Evolutionary conservation across 352 stramenopile species (phyloP).

Genomic region (Thalassiosira exigua): DNA sequence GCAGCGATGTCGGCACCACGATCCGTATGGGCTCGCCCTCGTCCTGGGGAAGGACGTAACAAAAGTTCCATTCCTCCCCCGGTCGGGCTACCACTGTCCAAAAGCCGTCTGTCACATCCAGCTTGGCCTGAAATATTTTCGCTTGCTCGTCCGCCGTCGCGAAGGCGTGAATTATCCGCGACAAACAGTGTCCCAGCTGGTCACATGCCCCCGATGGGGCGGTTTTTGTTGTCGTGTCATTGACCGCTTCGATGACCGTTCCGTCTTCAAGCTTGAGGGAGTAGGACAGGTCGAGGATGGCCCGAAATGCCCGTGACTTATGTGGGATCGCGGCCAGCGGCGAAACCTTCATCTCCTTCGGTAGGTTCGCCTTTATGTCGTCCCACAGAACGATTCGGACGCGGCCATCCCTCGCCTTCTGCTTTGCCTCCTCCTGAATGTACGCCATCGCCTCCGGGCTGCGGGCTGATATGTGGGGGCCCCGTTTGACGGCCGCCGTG

Average conservation of each 20-base stretch:
- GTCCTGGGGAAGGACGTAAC: slow-evolving; percentile 22
- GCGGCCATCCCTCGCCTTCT: slow-evolving; percentile 8
- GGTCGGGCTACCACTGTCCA: background rate
- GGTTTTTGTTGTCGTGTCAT: slow-evolving; percentile 15
- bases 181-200: slow-evolving; percentile 15
- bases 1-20: slow-evolving; percentile 22
- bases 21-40: slow-evolving; percentile 8
- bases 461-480: slow-evolving; percentile 11
- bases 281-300: slow-evolving; percentile 34
- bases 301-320: slow-evolving; percentile 12
- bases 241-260: too few relatives aligned
- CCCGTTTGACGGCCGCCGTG: slow-evolving; percentile 8
- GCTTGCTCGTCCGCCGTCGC: slow-evolving; percentile 5
- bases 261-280: background rate
- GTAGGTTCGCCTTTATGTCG: slow-evolving; percentile 27
- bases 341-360: slow-evolving; percentile 22
- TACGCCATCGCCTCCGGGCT: slow-evolving; percentile 8
- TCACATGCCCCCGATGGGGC: slow-evolving; percentile 8
- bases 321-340: slow-evolving; percentile 16
- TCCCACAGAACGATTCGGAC: slow-evolving; percentile 9
- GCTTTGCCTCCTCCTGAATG: background rate
- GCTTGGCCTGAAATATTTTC: slow-evolving; percentile 29
- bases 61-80: slow-evolving; percentile 32
- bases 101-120: slow-evolving; percentile 23
- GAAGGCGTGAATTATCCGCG: slow-evolving; percentile 21